A percentile compares a stretch with the other conserved stretches of the same genome.
Conservation (phyloP, 192 early-diverging fungal species). For the Rhizophagus clarus region DNA sequence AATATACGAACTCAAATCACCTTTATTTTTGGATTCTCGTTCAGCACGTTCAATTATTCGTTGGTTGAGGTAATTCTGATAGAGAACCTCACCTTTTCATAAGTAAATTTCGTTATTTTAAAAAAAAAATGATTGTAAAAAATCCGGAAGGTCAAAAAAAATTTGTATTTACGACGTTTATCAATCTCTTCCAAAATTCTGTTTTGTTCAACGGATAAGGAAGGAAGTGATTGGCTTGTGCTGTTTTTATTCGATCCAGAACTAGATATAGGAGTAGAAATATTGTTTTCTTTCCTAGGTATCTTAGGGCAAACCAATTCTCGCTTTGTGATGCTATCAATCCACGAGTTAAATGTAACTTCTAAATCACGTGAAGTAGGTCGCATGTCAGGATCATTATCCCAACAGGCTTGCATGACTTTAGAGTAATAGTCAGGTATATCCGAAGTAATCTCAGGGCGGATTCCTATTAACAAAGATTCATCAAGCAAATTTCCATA, state of each 20-base stretch:
- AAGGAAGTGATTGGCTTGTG: neutral
- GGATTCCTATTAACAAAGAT: neutral
- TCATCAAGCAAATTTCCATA: too few species aligned
- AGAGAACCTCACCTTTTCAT: neutral
- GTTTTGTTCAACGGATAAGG: neutral
- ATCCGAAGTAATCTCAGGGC: neutral
- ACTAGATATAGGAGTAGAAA: neutral
- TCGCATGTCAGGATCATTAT: neutral
- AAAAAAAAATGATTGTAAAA: too few species aligned
- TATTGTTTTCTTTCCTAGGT: too few species aligned
- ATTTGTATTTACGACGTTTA: neutral
- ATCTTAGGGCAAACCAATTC: neutral
- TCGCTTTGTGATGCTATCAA: neutral
- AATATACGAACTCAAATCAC: neutral
- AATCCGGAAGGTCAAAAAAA: neutral
- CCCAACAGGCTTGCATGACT: neutral
- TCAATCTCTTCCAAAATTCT: neutral
- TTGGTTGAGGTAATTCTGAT: neutral
- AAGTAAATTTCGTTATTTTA: neutral
- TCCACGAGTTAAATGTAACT: neutral
- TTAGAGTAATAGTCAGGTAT: slow-evolving; percentile 1
- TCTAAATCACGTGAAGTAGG: slow-evolving; percentile 12
- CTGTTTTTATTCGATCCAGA: neutral
- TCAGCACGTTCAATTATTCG: neutral
- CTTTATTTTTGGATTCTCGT: neutral